These are phyloP conservation scores for Holtermanniella nyarrowii DNA, from an alignment of 768 basidiomycete genomes.

Conservation along the genomic window DNA sequence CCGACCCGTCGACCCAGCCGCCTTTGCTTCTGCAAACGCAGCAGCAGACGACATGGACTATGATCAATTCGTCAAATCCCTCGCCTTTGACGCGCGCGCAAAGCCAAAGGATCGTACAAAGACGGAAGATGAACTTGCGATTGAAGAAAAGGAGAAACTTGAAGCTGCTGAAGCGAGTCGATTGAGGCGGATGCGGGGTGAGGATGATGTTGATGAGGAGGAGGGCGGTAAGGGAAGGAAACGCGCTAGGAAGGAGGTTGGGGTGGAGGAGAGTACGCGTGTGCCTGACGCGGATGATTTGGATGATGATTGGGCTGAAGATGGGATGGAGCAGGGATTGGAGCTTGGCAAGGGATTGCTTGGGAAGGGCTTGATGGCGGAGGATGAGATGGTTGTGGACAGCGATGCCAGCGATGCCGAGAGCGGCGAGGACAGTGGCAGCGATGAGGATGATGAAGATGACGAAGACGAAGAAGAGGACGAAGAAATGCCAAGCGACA, in stretches of 20 bases:
- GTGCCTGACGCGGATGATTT: conserved; percentile 64
- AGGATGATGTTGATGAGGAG: conserved; percentile 55
- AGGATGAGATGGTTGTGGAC: conserved; percentile 18
- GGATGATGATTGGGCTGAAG: conserved; percentile 67
- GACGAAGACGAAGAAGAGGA: conserved; percentile 37
- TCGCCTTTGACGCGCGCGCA: conserved; percentile 85
- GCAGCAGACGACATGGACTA: conserved; percentile 54
- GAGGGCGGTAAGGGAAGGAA: conserved; percentile 44
- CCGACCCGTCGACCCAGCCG: not conserved
- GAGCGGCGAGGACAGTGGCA: conserved; percentile 11
- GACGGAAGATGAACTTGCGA: conserved; percentile 85
- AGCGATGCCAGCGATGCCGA: conserved; percentile 43
- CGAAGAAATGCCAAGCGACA: conserved; percentile 42
- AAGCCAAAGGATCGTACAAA: conserved; percentile 92
- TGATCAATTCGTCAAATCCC: conserved; percentile 80
- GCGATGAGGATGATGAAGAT: conserved; percentile 30
- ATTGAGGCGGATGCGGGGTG: conserved; percentile 72
- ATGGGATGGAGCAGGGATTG: conserved; percentile 12
- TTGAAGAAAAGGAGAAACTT: conserved; percentile 74
- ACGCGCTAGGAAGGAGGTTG: conserved; percentile 31
- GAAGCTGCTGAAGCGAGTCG: conserved; percentile 76
- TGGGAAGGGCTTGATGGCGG: not conserved
- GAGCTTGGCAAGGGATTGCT: conserved; percentile 15
- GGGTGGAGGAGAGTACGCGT: conserved; percentile 50
- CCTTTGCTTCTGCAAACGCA: not conserved